These are phyloP conservation scores for Aureobasidium sp. DNA, from an alignment of 2,329 filamentous ascomycete genomes.

Conservation along the genomic window DNA sequence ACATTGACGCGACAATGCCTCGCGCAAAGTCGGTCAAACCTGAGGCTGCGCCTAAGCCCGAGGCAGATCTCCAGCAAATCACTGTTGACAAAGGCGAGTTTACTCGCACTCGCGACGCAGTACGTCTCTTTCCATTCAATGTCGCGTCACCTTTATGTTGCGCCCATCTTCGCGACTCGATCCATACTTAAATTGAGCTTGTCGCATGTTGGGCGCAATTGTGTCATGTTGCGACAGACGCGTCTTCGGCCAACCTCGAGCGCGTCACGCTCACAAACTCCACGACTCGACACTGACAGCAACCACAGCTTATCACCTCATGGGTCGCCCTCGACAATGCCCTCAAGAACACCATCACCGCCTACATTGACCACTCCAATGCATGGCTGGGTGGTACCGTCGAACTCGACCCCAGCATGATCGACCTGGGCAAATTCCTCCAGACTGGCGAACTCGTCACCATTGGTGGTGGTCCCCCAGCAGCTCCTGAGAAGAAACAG, in stretches of 20 bases:
- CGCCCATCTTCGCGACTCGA: slow-evolving; percentile 19
- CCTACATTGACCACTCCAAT: slow-evolving; percentile 85
- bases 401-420: slow-evolving; percentile 23
- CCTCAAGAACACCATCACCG: slow-evolving; percentile 70
- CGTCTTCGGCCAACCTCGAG: slow-evolving; percentile 9
- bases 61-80: slow-evolving; percentile 11
- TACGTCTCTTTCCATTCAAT: slow-evolving; percentile 44
- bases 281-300: slow-evolving; percentile 32
- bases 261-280: slow-evolving; percentile 17
- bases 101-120: slow-evolving; percentile 71
- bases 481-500: slow-evolving; percentile 25
- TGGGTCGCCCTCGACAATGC: slow-evolving; percentile 73
- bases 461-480: neutral
- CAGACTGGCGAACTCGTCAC: slow-evolving; percentile 15
- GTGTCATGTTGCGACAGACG: slow-evolving; percentile 11
- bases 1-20: slow-evolving; percentile 8
- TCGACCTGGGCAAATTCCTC: slow-evolving; percentile 12
- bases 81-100: slow-evolving; percentile 55
- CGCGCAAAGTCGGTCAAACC: slow-evolving; percentile 16
- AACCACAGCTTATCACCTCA: slow-evolving; percentile 61
- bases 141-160: neutral
- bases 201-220: slow-evolving; percentile 12
- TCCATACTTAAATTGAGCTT: neutral
- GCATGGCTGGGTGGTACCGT: slow-evolving; percentile 57
- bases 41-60: neutral